Conservation (phyloP, 1,139 yeast species). For the Scheffersomyces illinoinensis region DNA sequence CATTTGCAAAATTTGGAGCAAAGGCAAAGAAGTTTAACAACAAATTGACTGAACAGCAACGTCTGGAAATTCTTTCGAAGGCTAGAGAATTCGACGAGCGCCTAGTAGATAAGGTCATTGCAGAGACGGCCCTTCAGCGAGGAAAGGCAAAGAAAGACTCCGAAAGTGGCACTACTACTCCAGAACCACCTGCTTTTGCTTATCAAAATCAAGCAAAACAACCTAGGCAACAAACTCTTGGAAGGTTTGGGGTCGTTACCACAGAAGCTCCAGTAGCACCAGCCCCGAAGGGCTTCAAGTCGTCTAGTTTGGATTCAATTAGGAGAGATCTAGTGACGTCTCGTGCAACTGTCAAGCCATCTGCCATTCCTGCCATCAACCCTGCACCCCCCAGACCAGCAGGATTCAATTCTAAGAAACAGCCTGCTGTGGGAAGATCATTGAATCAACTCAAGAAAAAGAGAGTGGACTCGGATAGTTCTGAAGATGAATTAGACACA, state of each 20-base stretch:
- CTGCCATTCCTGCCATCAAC: slow-evolving; percentile 2
- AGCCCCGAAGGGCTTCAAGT: slow-evolving; percentile 34
- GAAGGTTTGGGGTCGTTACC: slow-evolving; percentile 46
- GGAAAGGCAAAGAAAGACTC: slow-evolving; percentile 9
- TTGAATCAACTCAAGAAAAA: slow-evolving; percentile 33
- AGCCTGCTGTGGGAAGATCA: slow-evolving; percentile 35
- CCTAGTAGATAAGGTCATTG: slow-evolving; percentile 53
- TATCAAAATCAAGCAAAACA: slow-evolving; percentile 25
- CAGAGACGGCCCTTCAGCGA: slow-evolving; percentile 43
- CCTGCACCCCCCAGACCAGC: slow-evolving; percentile 32
- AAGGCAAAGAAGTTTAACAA: slow-evolving; percentile 67
- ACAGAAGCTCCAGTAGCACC: slow-evolving; percentile 42
- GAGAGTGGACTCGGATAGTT: slow-evolving; percentile 31
- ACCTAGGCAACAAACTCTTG: slow-evolving; percentile 49
- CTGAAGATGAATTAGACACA: slow-evolving; percentile 33
- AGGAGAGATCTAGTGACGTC: slow-evolving; percentile 36
- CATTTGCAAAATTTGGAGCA: slow-evolving; percentile 63
- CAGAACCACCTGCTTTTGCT: slow-evolving; percentile 25
- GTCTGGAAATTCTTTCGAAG: slow-evolving; percentile 54
- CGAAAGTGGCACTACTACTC: slow-evolving; percentile 7
- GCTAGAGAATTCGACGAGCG: slow-evolving; percentile 55
- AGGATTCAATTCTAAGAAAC: slow-evolving; percentile 62
- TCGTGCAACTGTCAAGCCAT: slow-evolving; percentile 12
- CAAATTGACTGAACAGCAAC: slow-evolving; percentile 60
- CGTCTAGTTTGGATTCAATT: slow-evolving; percentile 41